Evolutionary conservation across 2,329 filamentous ascomycete species (phyloP), one percentile per base, ranked within the genome.

Genomic region (Monilinia laxa): DNA sequence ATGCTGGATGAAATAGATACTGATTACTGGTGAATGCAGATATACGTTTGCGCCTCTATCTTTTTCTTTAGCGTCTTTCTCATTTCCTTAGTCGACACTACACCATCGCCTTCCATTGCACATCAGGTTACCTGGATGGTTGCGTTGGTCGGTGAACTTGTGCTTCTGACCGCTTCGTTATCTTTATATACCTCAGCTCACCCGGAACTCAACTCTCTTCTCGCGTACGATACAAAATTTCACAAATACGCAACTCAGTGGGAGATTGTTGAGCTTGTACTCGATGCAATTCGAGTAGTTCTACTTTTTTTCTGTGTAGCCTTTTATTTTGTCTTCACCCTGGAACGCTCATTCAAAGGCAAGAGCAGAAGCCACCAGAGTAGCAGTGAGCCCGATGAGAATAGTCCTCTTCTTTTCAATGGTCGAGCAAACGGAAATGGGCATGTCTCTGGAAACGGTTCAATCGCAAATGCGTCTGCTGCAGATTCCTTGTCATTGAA

Each of bases 1-100:
- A 25, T 57, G 49, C 31, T 42, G n/a, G n/a, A 56, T 53, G 58
- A 64, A 35, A 23, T 16, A 40, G 35, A 38, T 47, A 25, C 72
- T 70, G 40, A 69, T 51, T 45, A 35, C 64, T 47, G 70, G 67
- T 52, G 62, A 31, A 65, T 40, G 62, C 74, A 97, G 93, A 89
- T 96, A 75, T 96, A 96, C 78, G 82, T 96, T 70, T 85, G 92
- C 66, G 92, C 90, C 65, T 90, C 91, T 55, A 90, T 93, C 71
- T 97, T 96, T 81, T 87, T 95, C 70, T 95, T 96, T 80, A 84
- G 91, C 60, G 88, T 97, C 72, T 85, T 97, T 71, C 84, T 96
- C 71, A 90, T 97, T 74, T 93, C 93, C 40, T 85, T 98, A 67
- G 83, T 96, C 74, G 93, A 97, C 77, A 90, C 90, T 75, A 87